A percentile compares a stretch with the other conserved stretches of the same genome.
Conservation (phyloP, 495 filamentous ascomycete genomes). For the Neurospora pannonica region DNA sequence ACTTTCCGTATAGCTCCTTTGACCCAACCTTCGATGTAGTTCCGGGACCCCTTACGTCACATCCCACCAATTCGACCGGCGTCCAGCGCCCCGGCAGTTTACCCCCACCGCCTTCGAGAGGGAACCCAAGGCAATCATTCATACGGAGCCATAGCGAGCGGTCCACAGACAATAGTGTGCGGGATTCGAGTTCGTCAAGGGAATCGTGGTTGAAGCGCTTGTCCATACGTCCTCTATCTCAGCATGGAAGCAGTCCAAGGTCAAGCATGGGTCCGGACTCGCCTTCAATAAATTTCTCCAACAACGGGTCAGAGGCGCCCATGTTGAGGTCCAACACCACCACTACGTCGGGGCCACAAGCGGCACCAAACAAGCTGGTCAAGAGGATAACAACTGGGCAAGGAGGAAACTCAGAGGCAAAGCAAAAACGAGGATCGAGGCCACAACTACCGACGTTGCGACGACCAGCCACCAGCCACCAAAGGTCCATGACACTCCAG, state of each 20-base stretch:
- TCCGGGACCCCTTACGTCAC: conserved; percentile 18
- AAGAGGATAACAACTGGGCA: conserved; percentile 62
- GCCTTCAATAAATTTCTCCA: conserved; percentile 59
- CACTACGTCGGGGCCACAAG: conserved; percentile 24
- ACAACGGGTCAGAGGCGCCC: conserved; percentile 55
- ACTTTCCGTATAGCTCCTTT: conserved; percentile 25
- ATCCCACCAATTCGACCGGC: conserved; percentile 22
- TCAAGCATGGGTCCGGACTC: conserved; percentile 60
- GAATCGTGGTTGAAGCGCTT: conserved; percentile 72
- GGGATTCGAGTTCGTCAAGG: conserved; percentile 44
- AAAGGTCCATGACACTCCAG: conserved; percentile 63
- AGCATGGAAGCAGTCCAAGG: conserved; percentile 51
- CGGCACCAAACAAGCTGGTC: conserved; percentile 74
- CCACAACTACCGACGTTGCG: conserved; percentile 52
- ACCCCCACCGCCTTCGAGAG: conserved; percentile 21
- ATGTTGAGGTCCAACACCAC: conserved; percentile 38
- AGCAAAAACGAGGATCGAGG: conserved; percentile 33
- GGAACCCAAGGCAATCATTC: conserved; percentile 36
- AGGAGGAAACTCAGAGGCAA: conserved; percentile 35
- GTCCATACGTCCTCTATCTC: conserved; percentile 61
- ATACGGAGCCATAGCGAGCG: conserved; percentile 27
- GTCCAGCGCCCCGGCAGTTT: conserved; percentile 12
- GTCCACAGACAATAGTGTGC: conserved; percentile 28
- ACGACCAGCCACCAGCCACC: conserved; percentile 80
- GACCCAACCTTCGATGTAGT: conserved; percentile 15